Base-by-base conservation (phyloP, 345 rosid genomes). In the Dipteronia dyeriana region DNA sequence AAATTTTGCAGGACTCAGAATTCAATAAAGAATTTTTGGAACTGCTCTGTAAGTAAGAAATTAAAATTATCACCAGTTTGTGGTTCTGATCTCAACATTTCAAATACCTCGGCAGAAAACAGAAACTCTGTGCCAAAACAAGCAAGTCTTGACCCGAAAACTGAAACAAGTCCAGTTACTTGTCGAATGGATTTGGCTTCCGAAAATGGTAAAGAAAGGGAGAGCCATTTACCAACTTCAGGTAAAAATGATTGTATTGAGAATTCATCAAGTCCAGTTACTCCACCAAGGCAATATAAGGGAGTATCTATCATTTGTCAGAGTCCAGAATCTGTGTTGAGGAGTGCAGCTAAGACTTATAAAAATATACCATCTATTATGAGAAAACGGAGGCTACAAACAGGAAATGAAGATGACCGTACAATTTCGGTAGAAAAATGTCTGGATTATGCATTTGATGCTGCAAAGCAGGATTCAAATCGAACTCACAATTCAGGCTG, bases 21-120 rank as follows among this genome's bases (percentile, higher is more conserved):
- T 66, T 80, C 92, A 41, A 88, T 90, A 51, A 92, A 92, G 79
- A 92, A 89, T 65, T 91, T 85, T 47, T 88, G 95, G 95, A 92
- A 91, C 67, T 87, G 90, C 73, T 88, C 92, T 41, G 61, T 90
- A 77, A 91, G 84, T 83, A 92, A 86, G 79, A 92, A 86, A 73
- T 64, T 82, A 25, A 86, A 82, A 67, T 75, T 80, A 76, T 67
- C 54, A 26, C 67, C 79, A 57, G 73, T 74, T 31, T 71, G 70
- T 63, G 43, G 65, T 43, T 34, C 38, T 34, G 38, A 34, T 34
- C 5, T 34, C 38, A 34, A 34, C 38, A 34, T 1, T 34, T 60
- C 75, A 62, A 16, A 61, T 53, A 23, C 54, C 13, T 72, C 29
- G 38, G 22, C 11, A 4, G 74, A 80, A 60, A 70, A 25, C 66